Evolutionary conservation across 1,284 basidiomycete genomes (phyloP).

Genomic region (Bjerkandera adusta): DNA sequence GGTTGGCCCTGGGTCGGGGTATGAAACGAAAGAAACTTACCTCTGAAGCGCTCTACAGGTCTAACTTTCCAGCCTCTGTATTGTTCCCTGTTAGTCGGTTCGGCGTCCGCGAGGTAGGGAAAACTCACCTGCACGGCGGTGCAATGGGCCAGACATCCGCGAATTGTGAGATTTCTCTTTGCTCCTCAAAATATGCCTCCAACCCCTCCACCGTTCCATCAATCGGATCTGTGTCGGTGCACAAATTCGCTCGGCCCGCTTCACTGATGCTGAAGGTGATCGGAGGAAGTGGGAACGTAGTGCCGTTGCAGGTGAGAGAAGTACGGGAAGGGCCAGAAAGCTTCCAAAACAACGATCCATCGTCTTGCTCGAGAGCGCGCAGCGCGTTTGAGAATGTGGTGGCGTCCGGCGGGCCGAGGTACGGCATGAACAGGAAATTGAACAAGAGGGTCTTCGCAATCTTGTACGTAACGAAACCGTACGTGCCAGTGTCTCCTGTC

Average conservation of each 20-base stretch:
- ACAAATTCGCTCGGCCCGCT: not conserved
- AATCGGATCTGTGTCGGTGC: slow-evolving; percentile 7
- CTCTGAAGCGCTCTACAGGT: too few relatives aligned
- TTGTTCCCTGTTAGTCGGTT: too few relatives aligned
- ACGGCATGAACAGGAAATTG: slow-evolving; percentile 14
- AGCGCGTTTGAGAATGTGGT: slow-evolving; percentile 1
- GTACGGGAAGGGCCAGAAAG: not conserved
- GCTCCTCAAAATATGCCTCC: not conserved
- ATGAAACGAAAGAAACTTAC: not conserved
- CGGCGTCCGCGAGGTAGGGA: too few relatives aligned
- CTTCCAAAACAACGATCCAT: slow-evolving; percentile 8
- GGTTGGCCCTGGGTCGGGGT: not conserved
- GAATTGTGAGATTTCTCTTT: slow-evolving; percentile 5
- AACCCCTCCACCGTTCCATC: slow-evolving; percentile 9
- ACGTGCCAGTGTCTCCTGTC: not conserved
- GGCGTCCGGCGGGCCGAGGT: not conserved
- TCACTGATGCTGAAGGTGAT: not conserved
- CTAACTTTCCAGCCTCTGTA: too few relatives aligned
- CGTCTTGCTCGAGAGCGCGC: slow-evolving; percentile 6
- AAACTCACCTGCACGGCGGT: slow-evolving; percentile 6
- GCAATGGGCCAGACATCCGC: slow-evolving; percentile 9
- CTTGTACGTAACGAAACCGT: slow-evolving; percentile 17
- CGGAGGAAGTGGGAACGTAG: not conserved
- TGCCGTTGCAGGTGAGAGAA: slow-evolving; percentile 3
- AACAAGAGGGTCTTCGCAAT: slow-evolving; percentile 9